phyloP scores from a whole-genome alignment of 164 flowering plant species.

The Macadamia integrifolia region DNA sequence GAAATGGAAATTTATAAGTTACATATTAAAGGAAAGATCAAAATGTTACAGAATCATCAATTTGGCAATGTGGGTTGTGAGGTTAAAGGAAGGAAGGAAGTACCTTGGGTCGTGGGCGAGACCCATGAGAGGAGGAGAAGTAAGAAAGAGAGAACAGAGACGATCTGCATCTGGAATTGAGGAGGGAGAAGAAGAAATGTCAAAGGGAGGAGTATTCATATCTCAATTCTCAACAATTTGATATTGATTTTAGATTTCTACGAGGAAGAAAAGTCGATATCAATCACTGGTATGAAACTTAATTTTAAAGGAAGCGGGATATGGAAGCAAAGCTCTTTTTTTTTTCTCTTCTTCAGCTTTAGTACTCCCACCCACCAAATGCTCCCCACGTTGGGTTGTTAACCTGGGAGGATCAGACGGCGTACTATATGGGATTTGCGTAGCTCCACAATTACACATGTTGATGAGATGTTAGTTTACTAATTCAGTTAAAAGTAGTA shows the following conservation, averaged over 20 bases:
- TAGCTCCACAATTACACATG: too few relatives aligned
- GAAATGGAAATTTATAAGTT: background rate
- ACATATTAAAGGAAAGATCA: background rate
- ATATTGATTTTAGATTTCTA: too few relatives aligned
- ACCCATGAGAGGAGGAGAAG: slow-evolving; percentile 9
- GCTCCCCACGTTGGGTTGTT: too few relatives aligned
- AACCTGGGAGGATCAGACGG: too few relatives aligned
- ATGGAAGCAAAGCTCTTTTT: slow-evolving; percentile 13
- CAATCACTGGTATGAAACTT: background rate
- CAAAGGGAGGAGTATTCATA: background rate
- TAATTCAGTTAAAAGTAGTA: too few relatives aligned
- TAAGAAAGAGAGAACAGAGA: background rate
- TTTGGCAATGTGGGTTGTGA: too few relatives aligned
- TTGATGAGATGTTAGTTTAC: too few relatives aligned
- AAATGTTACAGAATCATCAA: too few relatives aligned
- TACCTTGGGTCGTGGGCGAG: slow-evolving; percentile 13
- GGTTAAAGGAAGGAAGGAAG: too few relatives aligned
- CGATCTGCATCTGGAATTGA: slow-evolving; percentile 10
- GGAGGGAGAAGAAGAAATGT: background rate
- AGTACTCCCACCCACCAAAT: background rate
- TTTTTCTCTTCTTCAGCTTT: background rate
- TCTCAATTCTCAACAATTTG: background rate
- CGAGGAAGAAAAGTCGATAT: too few relatives aligned
- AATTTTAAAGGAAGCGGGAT: slow-evolving; percentile 4
- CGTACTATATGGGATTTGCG: too few relatives aligned